phyloP scores from a whole-genome alignment of 1,284 basidiomycete species.

The Sporisorium graminicola region DNA sequence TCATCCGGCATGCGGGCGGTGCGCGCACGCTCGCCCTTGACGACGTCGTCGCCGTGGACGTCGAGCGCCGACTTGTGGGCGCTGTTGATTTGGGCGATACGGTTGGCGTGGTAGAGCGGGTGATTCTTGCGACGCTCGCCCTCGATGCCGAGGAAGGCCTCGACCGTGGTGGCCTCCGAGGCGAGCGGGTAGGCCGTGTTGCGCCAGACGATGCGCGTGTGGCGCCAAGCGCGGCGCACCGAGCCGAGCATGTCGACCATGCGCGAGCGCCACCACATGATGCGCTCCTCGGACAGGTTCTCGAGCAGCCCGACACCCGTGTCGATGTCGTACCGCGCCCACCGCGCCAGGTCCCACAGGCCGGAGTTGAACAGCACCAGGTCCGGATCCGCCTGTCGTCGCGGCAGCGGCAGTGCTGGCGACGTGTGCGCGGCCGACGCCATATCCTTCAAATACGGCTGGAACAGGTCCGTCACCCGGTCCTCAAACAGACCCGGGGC shows the following conservation, averaged over 20 bases:
- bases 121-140: constrained; percentile 48
- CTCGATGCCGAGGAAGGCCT: constrained; percentile 55
- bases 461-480: constrained; percentile 67
- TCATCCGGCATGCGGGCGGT: constrained; percentile 38
- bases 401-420: constrained; percentile 49
- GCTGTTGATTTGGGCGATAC: constrained; percentile 60
- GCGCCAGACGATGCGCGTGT: constrained; percentile 58
- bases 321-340: constrained; percentile 68
- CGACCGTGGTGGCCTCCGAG: constrained; percentile 49
- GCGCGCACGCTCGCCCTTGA: constrained; percentile 51
- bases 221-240: constrained; percentile 32
- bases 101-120: constrained; percentile 61
- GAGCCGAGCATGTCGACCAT: constrained; percentile 63
- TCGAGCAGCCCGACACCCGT: constrained; percentile 53
- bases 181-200: constrained; percentile 52
- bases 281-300: constrained; percentile 64
- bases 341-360: constrained; percentile 70
- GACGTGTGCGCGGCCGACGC: constrained; percentile 18
- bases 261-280: constrained; percentile 68
- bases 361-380: constrained; percentile 69
- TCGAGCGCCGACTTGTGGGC: constrained; percentile 53
- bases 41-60: constrained; percentile 52
- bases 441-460: constrained; percentile 60
- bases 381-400: constrained; percentile 64
- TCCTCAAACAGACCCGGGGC: constrained; percentile 69